Evolutionary conservation across 768 basidiomycete genomes (phyloP).

Genomic region (Boletus rubropictus): DNA sequence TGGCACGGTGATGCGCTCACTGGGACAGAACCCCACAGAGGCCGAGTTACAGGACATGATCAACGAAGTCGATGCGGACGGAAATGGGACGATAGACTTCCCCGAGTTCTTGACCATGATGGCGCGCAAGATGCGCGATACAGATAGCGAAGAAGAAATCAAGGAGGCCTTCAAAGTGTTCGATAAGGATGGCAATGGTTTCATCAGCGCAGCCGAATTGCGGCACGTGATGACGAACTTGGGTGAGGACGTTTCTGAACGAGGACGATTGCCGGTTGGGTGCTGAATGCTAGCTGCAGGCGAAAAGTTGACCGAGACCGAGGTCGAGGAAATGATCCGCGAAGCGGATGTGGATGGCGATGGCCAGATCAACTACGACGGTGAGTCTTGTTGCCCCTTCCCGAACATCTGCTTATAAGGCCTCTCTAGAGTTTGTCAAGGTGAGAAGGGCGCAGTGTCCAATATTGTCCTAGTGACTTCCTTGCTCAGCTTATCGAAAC

Average conservation of each 20-base stretch:
- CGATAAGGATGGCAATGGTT: conserved; percentile 93
- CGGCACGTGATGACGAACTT: conserved; percentile 89
- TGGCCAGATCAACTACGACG: conserved; percentile 88
- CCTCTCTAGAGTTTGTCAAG: conserved; percentile 65
- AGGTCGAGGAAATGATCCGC: conserved; percentile 96
- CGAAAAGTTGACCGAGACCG: conserved; percentile 80
- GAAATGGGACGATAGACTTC: conserved; percentile 83
- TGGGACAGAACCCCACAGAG: conserved; percentile 90
- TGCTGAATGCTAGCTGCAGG: conserved; percentile 37
- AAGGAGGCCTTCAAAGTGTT: conserved; percentile 96
- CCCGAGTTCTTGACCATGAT: conserved; percentile 82
- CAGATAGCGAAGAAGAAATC: conserved; percentile 91
- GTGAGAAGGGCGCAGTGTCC: conserved; percentile 29
- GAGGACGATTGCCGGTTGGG: neutral
- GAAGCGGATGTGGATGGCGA: conserved; percentile 94
- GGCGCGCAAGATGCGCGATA: conserved; percentile 87
- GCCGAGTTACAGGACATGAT: conserved; percentile 93
- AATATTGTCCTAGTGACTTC: conserved; percentile 1
- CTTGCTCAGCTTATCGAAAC: conserved; percentile 12
- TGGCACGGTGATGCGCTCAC: conserved; percentile 88
- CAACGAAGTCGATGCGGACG: conserved; percentile 88
- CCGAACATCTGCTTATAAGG: neutral
- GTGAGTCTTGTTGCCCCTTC: conserved; percentile 33
- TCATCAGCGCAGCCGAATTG: conserved; percentile 80
- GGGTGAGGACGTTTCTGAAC: conserved; percentile 40